Conservation (phyloP, 1,139 yeast genomes). For the Wickerhamomyces sp. region DNA sequence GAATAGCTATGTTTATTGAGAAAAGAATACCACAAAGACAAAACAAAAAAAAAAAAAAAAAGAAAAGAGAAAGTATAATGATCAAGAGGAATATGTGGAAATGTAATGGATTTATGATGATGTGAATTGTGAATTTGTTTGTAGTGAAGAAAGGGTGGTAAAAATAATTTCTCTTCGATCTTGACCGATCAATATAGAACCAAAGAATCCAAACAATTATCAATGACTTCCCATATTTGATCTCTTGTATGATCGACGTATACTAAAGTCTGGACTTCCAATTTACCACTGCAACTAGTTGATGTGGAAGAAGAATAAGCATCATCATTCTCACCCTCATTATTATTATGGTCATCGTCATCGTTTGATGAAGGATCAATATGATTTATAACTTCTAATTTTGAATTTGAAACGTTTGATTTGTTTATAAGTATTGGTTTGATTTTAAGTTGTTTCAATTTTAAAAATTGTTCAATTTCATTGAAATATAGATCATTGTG, state of each 20-base stretch:
- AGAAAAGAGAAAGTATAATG: no score
- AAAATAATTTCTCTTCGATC: no score
- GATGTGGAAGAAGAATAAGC: no score
- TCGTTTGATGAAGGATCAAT: no score
- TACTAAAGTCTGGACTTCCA: slow-evolving; percentile 45
- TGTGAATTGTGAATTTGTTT: no score
- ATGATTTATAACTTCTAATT: slow-evolving; percentile 1
- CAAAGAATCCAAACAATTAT: slow-evolving; percentile 33
- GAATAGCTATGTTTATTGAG: slow-evolving; percentile 10
- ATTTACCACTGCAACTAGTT: not conserved
- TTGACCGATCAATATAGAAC: slow-evolving; percentile 28
- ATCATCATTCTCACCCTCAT: not conserved
- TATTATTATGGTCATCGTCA: not conserved
- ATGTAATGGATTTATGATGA: no score
- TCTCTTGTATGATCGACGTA: slow-evolving; percentile 33
- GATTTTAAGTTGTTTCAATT: not conserved
- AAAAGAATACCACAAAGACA: not conserved
- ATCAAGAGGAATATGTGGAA: no score
- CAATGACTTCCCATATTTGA: slow-evolving; percentile 52
- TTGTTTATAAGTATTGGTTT: slow-evolving; percentile 9
- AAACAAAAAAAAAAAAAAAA: no score
- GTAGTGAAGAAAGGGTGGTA: no score
- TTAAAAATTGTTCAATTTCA: not conserved
- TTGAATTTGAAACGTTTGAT: slow-evolving; percentile 5
- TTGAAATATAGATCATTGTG: slow-evolving; percentile 4